phyloP scores from a whole-genome alignment of 495 filamentous ascomycete species.

The Neurospora sp. region DNA sequence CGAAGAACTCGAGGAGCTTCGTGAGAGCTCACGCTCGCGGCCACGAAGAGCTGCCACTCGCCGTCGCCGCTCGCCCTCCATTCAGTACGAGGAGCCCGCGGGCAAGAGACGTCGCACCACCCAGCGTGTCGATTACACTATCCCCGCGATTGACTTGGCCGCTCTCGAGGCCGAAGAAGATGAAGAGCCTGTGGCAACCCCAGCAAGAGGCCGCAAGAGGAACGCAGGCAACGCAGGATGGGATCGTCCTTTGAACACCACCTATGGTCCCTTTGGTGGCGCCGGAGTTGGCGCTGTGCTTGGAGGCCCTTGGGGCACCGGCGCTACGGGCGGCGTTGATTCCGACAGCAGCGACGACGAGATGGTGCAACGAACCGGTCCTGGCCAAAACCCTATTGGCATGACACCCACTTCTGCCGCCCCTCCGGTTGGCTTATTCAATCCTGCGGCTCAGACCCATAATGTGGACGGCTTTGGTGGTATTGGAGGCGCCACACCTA shows the following conservation, averaged over 20 bases:
- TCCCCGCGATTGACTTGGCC: conserved; percentile 63
- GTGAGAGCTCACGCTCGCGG: conserved; percentile 32
- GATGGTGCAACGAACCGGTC: conserved; percentile 44
- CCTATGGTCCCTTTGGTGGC: conserved; percentile 86
- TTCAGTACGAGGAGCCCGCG: conserved; percentile 41
- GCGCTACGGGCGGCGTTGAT: conserved; percentile 69
- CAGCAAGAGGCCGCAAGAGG: conserved; percentile 53
- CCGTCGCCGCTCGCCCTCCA: conserved; percentile 44
- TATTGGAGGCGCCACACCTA: conserved; percentile 64
- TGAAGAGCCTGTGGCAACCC: conserved; percentile 49
- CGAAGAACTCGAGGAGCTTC: conserved; percentile 65
- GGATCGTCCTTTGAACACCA: conserved; percentile 73
- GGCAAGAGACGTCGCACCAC: conserved; percentile 27
- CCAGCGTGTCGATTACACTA: conserved; percentile 38
- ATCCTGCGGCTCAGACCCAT: conserved; percentile 18
- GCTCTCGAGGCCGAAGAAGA: conserved; percentile 59
- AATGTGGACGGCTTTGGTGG: conserved; percentile 36
- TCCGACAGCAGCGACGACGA: conserved; percentile 98
- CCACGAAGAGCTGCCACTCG: conserved; percentile 30
- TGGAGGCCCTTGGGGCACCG: conserved; percentile 64
- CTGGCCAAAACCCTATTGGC: conserved; percentile 49
- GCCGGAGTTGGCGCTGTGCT: conserved; percentile 61
- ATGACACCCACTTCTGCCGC: conserved; percentile 66
- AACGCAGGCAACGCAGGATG: conserved; percentile 40
- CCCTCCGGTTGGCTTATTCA: conserved; percentile 32